Evolutionary conservation across 2,329 filamentous ascomycete genomes (phyloP), one percentile per base, ranked within the genome.

Genomic region (Metarhizium sp.): DNA sequence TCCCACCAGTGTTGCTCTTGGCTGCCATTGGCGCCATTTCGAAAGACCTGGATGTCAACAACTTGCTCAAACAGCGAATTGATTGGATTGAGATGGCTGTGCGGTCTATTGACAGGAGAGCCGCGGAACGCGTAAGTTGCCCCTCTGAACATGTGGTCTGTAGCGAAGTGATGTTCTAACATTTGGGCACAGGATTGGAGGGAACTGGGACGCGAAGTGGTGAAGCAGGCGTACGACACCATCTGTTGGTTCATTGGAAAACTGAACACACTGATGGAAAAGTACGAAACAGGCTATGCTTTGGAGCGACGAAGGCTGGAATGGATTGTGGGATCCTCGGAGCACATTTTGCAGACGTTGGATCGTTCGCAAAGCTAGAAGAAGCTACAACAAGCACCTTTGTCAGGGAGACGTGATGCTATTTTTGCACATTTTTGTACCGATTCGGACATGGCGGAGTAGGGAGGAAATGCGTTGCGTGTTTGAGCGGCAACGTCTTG

Each of bases 11-110:
- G 20, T 75, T 87, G 52, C 73, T 85, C 20, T 74, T 87, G 50
- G 85, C 84, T 1, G 79, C 86, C 43, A 82, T 82, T 54, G 82
- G 84, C 29, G 85, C 82, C 7, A 77, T 87, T 54, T 80, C 81
- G 40, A 76, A 81, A 62, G 75, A 83, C 47, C 70, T 87, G 49
- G 75, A 76, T 56, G 72, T 75, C 4, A 78, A 77, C 45, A 71
- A 74, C 11, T 71, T 76, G 49, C 69, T 85, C 52, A 73, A 76
- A 51, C 75, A 81, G 63, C 82, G 82, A 66, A 70, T 86, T 53
- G 72, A 72, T 25, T 84, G 83, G 80, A 74, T 85, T 45, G 82
- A 86, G 64, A 75, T 78, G 62, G 77, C 84, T 43, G 70, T 86
- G n/a, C 69, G 75, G 45, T 73, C 76, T 32, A 78, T 86, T 60